Percentiles rank a stretch among this genome's conserved stretches.
phyloP scores from a whole-genome alignment of 495 filamentous ascomycete species.

The Zalerion maritima region DNA sequence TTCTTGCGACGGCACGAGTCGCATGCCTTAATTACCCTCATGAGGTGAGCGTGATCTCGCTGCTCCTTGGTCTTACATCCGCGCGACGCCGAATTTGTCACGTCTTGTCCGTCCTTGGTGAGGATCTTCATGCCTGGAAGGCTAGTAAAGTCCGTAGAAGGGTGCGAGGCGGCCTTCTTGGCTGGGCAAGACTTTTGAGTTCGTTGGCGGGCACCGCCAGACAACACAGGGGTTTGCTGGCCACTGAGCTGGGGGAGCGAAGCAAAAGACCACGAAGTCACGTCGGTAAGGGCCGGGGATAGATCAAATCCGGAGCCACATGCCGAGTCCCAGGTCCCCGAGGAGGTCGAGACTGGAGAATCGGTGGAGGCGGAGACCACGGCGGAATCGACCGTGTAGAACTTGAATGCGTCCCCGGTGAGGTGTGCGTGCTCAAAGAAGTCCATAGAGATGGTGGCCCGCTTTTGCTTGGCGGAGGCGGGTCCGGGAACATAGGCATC shows the following conservation, averaged over 20 bases:
- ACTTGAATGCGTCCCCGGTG: conserved; percentile 34
- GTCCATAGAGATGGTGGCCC: conserved; percentile 36
- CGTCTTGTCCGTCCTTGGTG: conserved; percentile 40
- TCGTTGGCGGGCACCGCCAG: conserved; percentile 12
- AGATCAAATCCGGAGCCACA: conserved; percentile 28
- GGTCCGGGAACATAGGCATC: conserved; percentile 33
- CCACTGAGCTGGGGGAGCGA: conserved; percentile 10
- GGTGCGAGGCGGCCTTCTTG: conserved; percentile 8
- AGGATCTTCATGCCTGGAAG: conserved; percentile 45
- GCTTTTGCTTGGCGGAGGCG: conserved; percentile 35
- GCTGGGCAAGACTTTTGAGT: conserved; percentile 13
- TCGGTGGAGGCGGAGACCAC: conserved; percentile 17
- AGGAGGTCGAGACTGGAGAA: conserved; percentile 24
- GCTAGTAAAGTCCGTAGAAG: conserved; percentile 25
- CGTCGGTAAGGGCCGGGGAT: conserved; percentile 26
- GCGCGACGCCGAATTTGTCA: conserved; percentile 39
- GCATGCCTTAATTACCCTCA: conserved; percentile 45
- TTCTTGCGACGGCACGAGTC: conserved; percentile 40
- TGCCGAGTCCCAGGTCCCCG: conserved; percentile 23
- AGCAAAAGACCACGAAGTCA: conserved; percentile 23
- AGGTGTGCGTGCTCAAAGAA: conserved; percentile 31
- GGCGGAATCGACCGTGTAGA: conserved; percentile 29
- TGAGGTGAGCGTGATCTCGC: conserved; percentile 41
- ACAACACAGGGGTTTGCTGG: conserved; percentile 6
- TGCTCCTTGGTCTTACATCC: conserved; percentile 48